phyloP scores from a whole-genome alignment of 192 early-diverging fungal genomes.

The Radiomyces spectabilis region DNA sequence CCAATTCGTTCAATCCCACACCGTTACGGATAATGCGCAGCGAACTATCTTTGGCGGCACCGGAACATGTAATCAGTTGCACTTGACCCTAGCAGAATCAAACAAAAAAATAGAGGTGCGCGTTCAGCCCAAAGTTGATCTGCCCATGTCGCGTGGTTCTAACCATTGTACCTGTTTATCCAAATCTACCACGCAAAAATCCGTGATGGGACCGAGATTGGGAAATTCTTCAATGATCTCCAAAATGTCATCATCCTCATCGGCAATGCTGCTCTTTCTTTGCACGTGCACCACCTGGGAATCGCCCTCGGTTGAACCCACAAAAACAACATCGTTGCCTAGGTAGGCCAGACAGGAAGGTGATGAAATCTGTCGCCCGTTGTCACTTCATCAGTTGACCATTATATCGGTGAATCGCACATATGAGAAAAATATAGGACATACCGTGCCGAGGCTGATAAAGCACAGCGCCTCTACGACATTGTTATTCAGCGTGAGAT shows the following conservation, averaged over 20 bases:
- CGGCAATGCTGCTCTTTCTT: not conserved
- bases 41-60: slow-evolving; percentile 61
- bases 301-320: slow-evolving; percentile 86
- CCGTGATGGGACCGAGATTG: slow-evolving; percentile 80
- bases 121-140: slow-evolving; percentile 9
- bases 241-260: slow-evolving; percentile 46
- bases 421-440: no score
- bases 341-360: slow-evolving; percentile 70
- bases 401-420: no score
- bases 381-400: no score
- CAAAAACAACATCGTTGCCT: slow-evolving; percentile 60
- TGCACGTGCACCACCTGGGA: slow-evolving; percentile 69
- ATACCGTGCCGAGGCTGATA: slow-evolving; percentile 47
- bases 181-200: slow-evolving; percentile 80
- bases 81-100: slow-evolving; percentile 27
- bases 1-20: slow-evolving; percentile 77
- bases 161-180: slow-evolving; percentile 47
- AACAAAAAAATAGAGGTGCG: not conserved
- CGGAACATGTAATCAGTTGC: slow-evolving; percentile 83
- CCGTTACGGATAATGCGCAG: slow-evolving; percentile 87
- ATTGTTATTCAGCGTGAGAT: slow-evolving; percentile 32
- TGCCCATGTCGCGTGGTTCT: no score
- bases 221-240: slow-evolving; percentile 54
- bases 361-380: slow-evolving; percentile 39
- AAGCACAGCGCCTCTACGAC: slow-evolving; percentile 25